Conservation (phyloP, 257 asterid species). For the Solanum appendiculatum region DNA sequence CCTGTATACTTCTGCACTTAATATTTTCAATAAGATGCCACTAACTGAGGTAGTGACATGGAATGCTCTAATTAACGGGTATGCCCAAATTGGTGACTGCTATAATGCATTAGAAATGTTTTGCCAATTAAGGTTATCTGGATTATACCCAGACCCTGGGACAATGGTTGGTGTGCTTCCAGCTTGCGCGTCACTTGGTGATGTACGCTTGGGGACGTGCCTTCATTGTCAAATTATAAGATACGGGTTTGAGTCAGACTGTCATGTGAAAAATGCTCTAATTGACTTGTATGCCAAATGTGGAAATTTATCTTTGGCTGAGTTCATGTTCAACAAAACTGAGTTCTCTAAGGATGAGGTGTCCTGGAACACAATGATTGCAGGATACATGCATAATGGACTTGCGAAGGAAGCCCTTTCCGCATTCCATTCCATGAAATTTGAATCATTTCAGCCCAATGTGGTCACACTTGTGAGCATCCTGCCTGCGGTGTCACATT, state of each 20-base stretch:
- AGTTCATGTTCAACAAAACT: conserved; percentile 14
- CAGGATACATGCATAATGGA: conserved; percentile 26
- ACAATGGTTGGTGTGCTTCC: conserved; percentile 32
- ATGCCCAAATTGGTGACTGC: conserved; percentile 24
- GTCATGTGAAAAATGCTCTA: conserved; percentile 27
- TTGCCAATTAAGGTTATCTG: conserved; percentile 12
- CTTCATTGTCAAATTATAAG: conserved; percentile 24
- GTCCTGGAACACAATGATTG: conserved; percentile 30
- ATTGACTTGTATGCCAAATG: conserved; percentile 34
- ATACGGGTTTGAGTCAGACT: conserved; percentile 19
- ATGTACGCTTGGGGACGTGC: conserved; percentile 9
- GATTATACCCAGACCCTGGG: conserved; percentile 23
- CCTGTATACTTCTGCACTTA: conserved; percentile 12
- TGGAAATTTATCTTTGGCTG: conserved; percentile 18
- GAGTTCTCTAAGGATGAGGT: conserved; percentile 25
- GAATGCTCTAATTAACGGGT: conserved; percentile 31
- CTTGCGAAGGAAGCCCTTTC: conserved; percentile 19
- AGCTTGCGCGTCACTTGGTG: conserved; percentile 25
- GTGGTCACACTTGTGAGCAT: background rate
- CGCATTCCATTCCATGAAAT: background rate
- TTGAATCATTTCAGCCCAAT: background rate
- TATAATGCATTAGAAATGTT: conserved; percentile 13
- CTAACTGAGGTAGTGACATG: conserved; percentile 28
- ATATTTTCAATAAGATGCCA: conserved; percentile 20
- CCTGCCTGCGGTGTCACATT: background rate